These are phyloP conservation scores for Collariella sp. DNA, from an alignment of 495 filamentous ascomycete genomes.

Conservation along the genomic window DNA sequence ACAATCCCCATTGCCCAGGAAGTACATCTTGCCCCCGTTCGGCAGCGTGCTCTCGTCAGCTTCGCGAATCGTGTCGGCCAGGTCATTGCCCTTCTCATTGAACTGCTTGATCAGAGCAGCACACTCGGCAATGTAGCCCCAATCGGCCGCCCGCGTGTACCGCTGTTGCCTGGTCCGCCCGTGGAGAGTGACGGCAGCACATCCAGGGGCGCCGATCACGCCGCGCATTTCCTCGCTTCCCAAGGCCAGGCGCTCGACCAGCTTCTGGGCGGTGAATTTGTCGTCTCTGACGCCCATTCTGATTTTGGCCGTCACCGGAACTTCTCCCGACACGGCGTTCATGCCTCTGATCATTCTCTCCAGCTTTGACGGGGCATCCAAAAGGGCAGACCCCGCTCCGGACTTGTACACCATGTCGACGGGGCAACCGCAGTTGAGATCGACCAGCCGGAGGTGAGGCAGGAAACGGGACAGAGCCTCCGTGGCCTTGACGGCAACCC, in stretches of 20 bases:
- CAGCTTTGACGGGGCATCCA: conserved; percentile 73
- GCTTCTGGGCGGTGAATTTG: conserved; percentile 67
- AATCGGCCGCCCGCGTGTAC: conserved; percentile 82
- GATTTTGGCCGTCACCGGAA: conserved; percentile 90
- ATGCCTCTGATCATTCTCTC: conserved; percentile 91
- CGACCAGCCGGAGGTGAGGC: conserved; percentile 77
- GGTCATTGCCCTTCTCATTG: conserved; percentile 51
- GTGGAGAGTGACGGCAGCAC: conserved; percentile 88
- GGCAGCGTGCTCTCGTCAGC: conserved; percentile 56
- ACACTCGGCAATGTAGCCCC: conserved; percentile 86
- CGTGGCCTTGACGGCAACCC: conserved; percentile 76
- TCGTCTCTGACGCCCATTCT: conserved; percentile 81
- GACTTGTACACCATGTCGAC: conserved; percentile 84
- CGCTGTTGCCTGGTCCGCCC: conserved; percentile 89
- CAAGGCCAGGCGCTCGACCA: conserved; percentile 73
- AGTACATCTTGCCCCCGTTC: conserved; percentile 64
- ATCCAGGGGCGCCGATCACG: conserved; percentile 59
- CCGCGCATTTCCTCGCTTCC: conserved; percentile 60
- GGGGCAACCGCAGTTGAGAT: conserved; percentile 94
- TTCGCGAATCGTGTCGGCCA: conserved; percentile 68
- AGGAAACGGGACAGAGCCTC: conserved; percentile 68
- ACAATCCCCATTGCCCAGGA: conserved; percentile 93
- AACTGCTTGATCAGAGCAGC: conserved; percentile 73
- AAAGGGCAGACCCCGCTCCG: conserved; percentile 87
- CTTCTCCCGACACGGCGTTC: conserved; percentile 79